Evolutionary conservation across 2,329 filamentous ascomycete species (phyloP), one percentile per base, ranked within the genome.

Genomic region (Alternaria longipes): DNA sequence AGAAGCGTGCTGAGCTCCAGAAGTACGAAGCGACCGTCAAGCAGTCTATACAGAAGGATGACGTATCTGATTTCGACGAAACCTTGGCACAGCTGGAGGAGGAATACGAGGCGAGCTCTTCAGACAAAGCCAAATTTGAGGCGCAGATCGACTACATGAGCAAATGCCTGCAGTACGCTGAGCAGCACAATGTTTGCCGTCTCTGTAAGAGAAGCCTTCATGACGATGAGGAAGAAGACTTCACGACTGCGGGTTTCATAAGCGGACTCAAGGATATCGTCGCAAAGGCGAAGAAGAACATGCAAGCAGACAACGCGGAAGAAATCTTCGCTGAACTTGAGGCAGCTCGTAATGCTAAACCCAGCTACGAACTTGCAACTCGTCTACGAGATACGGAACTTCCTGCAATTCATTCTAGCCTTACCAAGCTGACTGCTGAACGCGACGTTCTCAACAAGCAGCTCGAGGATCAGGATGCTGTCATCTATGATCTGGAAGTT

Each of bases 181-280:
- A 90, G 56, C 83, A 87, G 34, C 86, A 91, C 55, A 91, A 92
- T 68, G 86, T 86, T 45, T 98, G 94, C 76, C 85, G 88, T 34
- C 87, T 95, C 22, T 98, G 94, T 74, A 85, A 87, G 44, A 87
- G 93, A 54, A 78, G 84, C 4, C 93, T 97, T 75, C 78, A 87
- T 24, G 75, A 77, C 56, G 75, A 84, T 72, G 82, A 82, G 67
- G 84, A 80, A 32, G 87, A 86, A 70, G 89, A 86, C 65, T 88
- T 77, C 53, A 74, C 74, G 11, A 71, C 63, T 16, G 65, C 84
- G n/a, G 86, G 83, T 54, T 84, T 97, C 62, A 81, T 89, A 51
- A 84, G 86, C 41, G 90, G 89, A 71, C 84, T 97, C 34, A 85
- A 90, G 59, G 77, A 74, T n/a, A 73, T 85, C 53, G 79, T 87